These are phyloP conservation scores for Bryopsis sp. DNA, from an alignment of 139 green algal genomes.

Conservation along the genomic window DNA sequence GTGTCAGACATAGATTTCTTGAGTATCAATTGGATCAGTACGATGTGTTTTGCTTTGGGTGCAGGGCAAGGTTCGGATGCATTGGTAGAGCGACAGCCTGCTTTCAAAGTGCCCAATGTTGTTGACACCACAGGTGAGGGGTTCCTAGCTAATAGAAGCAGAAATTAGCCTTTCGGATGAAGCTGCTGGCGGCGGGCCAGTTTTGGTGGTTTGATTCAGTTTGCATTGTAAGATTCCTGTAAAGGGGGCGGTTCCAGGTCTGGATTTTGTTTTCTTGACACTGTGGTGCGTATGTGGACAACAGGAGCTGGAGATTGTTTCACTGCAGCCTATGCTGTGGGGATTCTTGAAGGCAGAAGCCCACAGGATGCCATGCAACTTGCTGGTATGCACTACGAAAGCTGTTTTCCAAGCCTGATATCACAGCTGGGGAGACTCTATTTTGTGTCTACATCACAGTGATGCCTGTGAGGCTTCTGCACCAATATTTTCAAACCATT, in stretches of 20 bases:
- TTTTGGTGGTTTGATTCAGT: not conserved
- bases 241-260: too few relatives aligned
- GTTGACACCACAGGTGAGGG: constrained; percentile 67
- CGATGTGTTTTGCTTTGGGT: not conserved
- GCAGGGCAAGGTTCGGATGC: not conserved
- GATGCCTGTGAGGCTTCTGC: too few relatives aligned
- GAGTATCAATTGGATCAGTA: too few relatives aligned
- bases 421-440: too few relatives aligned
- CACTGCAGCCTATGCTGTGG: constrained; percentile 78
- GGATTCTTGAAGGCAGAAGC: constrained; percentile 50
- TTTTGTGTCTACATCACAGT: too few relatives aligned
- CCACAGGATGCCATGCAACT: constrained; percentile 58
- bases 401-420: not conserved
- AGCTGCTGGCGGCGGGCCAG: not conserved
- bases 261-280: too few relatives aligned
- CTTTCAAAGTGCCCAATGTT: constrained; percentile 28
- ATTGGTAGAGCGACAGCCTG: not conserved
- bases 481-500: too few relatives aligned
- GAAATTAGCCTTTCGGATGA: not conserved
- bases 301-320: constrained; percentile 87
- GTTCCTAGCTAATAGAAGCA: not conserved
- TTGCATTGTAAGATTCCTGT: not conserved
- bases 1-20: too few relatives aligned
- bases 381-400: constrained; percentile 37
- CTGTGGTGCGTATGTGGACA: not conserved